Base-by-base conservation (phyloP, 208 protist genomes). In the Acanthamoeba healyi region DNA sequence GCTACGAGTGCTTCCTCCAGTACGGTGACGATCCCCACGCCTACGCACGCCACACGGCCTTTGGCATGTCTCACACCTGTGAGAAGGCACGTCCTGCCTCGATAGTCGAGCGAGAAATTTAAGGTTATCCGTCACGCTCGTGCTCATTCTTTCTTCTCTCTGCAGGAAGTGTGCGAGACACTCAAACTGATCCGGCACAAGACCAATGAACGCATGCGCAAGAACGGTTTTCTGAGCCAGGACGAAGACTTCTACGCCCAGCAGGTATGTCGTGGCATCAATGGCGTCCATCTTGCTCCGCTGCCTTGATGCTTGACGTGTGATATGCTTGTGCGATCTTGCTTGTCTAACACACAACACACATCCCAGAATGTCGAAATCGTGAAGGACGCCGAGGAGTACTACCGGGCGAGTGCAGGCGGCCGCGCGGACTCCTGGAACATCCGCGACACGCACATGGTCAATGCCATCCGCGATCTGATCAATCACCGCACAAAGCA, bases 371-470 rank as follows among this genome's bases (percentile, higher is more conserved):
- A 93, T n/a, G 89, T 65, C 15, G 89, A 84, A 46, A 58, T 93
- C 49, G 89, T 93, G 29, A 42, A 42, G 38, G 65, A 82, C 32
- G 89, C 65, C 1, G 89, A 93, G 65, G 58, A 77, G 34, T 93
- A 93, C 89, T 93, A 93, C 65, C 36, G 89, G 14, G 46, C 40
- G 3, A 84, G 77, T 24, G 77, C 77, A 2, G 19, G 32, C 29
- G 77, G 92, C 12, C 29, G 92, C 19, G 79, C 38, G 22, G 81
- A 92, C 29, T 82, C 86, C 14, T 93, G 92, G 82, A 92, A 94
- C 61, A n/a, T 94, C 22, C 22, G 77, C 17, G 92, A 93, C 77
- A 34, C 54, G 10, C 92, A 93, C 86, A 93, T 94, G 77, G 58
- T 92, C 46, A 81, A 93, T 15, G 54, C 86, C 40, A 42, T 89